Base-by-base conservation (phyloP, 768 basidiomycete genomes). In the Tylopilus vinaceipallidus region DNA sequence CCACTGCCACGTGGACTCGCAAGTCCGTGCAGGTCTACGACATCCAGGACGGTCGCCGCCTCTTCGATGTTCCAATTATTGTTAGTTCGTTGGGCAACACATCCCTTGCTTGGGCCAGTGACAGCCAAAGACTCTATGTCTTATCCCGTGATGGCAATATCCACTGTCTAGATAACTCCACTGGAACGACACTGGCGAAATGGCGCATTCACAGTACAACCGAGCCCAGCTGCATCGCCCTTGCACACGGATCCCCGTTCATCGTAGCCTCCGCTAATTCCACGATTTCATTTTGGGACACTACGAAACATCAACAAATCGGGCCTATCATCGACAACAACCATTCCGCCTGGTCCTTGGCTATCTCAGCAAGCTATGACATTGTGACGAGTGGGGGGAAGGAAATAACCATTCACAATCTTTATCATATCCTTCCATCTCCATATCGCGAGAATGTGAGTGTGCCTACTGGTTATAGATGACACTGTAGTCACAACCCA, bases 241-340 rank as follows among this genome's bases (percentile, higher is more conserved):
- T 55, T 3, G 37, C 45, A 7, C 32, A 10, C 23, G 26, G 37
- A 7, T 37, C 33, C 23, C 16, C 13, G 4, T 47, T 42, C 32
- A 30, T 55, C n/a, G 52, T 40, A 16, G 42, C 29, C 19, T 29
- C 36, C 7, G 27, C n/a, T 0, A 5, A 11, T 1, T 34, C 47
- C 0, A 47, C 42, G 7, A 33, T 56, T 11, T 56, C 55, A 2
- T 47, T 56, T 16, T 55, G 53, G 53, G 33, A 56, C 35, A n/a
- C 20, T 1, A 32, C 4, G 0, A 55, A 47, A 1, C 45, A 37
- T 17, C 4, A 44, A 5, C 46, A 45, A 24, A 49, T 55, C 3
- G 46, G 38, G 0, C 24, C 11, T 27, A 19, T 27, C 30, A 13
- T 52, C 13, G 2, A 26, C 13, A 13, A 39, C 6, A 2, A 19